Conservation (phyloP, 2,329 filamentous ascomycete genomes). For the Fusarium sulawesiense region DNA sequence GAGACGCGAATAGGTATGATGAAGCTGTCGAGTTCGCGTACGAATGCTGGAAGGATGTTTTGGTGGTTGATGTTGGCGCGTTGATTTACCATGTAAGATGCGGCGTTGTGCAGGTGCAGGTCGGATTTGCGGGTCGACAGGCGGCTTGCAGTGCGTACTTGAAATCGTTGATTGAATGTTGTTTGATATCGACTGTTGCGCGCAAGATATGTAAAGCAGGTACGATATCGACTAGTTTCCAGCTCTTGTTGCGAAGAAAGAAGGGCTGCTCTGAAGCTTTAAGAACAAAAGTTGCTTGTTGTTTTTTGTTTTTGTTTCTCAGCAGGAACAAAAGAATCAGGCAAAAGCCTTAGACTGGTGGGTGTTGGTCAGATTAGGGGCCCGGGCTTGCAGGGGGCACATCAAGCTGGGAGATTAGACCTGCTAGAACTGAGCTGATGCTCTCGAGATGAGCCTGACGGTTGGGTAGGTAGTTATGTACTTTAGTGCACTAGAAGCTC, state of each 20-base stretch:
- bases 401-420: slow-evolving; percentile 43
- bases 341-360: slow-evolving; percentile 30
- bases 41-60: slow-evolving; percentile 28
- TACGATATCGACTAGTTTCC: neutral
- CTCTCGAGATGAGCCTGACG: slow-evolving; percentile 18
- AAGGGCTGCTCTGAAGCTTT: slow-evolving; percentile 8
- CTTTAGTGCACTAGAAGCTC: slow-evolving; percentile 3
- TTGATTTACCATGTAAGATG: slow-evolving; percentile 38
- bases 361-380: slow-evolving; percentile 45
- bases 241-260: neutral
- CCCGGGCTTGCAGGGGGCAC: slow-evolving; percentile 39
- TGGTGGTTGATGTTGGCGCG: slow-evolving; percentile 25
- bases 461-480: neutral
- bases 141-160: slow-evolving; percentile 13
- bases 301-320: slow-evolving; percentile 34
- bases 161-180: slow-evolving; percentile 4
- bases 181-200: slow-evolving; percentile 17
- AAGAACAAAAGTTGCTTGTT: slow-evolving; percentile 28
- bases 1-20: slow-evolving; percentile 38
- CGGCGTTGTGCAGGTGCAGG: slow-evolving; percentile 21
- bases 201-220: slow-evolving; percentile 16
- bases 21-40: slow-evolving; percentile 21
- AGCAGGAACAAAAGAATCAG: slow-evolving; percentile 26
- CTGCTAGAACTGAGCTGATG: slow-evolving; percentile 38
- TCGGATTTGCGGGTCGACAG: slow-evolving; percentile 6